A percentile compares a stretch with the other conserved stretches of the same genome.
phyloP scores from a whole-genome alignment of 768 basidiomycete genomes.

The Psilocybe cubensis region DNA sequence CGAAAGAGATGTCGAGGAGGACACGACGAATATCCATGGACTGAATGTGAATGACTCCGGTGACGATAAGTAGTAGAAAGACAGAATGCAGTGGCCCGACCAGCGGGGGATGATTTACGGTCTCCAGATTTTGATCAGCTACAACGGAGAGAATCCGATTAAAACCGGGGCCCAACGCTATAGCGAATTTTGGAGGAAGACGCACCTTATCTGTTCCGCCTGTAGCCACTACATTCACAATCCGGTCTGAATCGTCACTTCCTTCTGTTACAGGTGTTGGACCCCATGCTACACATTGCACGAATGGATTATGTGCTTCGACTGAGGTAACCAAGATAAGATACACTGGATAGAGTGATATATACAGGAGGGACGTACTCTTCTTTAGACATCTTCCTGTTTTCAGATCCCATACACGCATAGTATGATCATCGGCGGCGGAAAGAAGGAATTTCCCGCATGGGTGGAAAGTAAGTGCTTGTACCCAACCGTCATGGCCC shows the following conservation, averaged over 20 bases:
- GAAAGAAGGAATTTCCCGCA: conserved; percentile 90
- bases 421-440: conserved; percentile 90
- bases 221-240: conserved; percentile 72
- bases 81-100: background rate
- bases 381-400: conserved; percentile 85
- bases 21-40: background rate
- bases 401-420: conserved; percentile 87
- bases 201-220: conserved; percentile 64
- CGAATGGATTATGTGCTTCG: conserved; percentile 87
- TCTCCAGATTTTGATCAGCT: conserved; percentile 28
- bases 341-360: background rate
- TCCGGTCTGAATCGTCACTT: conserved; percentile 54
- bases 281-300: conserved; percentile 84
- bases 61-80: background rate
- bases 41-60: background rate
- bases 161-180: background rate
- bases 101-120: conserved; percentile 12
- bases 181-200: background rate
- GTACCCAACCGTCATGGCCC: conserved; percentile 91
- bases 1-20: background rate
- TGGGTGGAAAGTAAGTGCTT: conserved; percentile 88
- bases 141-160: background rate
- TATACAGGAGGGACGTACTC: conserved; percentile 18
- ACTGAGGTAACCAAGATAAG: conserved; percentile 34
- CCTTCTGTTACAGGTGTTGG: conserved; percentile 37